Conservation (phyloP, 2,329 filamentous ascomycete species). For the Onygenales sp. region DNA sequence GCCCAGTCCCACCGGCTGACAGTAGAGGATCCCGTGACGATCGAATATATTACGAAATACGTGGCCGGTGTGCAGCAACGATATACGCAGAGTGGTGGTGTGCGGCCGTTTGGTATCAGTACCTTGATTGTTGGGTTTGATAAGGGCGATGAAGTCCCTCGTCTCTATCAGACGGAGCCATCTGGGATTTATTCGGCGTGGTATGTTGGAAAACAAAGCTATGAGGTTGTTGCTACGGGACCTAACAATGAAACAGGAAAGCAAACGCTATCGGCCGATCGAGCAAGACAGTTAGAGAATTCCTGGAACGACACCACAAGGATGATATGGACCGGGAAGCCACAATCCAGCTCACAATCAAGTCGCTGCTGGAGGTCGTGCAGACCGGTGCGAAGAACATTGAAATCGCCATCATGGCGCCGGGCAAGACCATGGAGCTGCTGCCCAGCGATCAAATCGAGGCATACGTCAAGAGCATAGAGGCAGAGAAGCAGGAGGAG, state of each 20-base stretch:
- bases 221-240: neutral
- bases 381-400: constrained; percentile 99
- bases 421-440: constrained; percentile 85
- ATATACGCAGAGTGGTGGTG: constrained; percentile 98
- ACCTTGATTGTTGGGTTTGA: constrained; percentile 98
- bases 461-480: constrained; percentile 95
- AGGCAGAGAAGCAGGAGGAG: constrained; percentile 98
- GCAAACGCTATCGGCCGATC: constrained; percentile 97
- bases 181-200: constrained; percentile 98
- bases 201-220: constrained; percentile 43
- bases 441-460: constrained; percentile 94
- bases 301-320: constrained; percentile 98
- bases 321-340: constrained; percentile 93
- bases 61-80: constrained; percentile 95
- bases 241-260: constrained; percentile 57
- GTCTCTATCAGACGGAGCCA: constrained; percentile 97
- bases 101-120: constrained; percentile 96
- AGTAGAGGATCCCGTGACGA: constrained; percentile 91
- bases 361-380: constrained; percentile 94
- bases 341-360: constrained; percentile 94
- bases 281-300: constrained; percentile 97
- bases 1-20: constrained; percentile 95
- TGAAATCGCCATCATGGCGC: constrained; percentile 96
- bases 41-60: constrained; percentile 99
- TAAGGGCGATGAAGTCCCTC: constrained; percentile 76